Conservation (phyloP, 306 rosid species). For the Rosa lucieae region DNA sequence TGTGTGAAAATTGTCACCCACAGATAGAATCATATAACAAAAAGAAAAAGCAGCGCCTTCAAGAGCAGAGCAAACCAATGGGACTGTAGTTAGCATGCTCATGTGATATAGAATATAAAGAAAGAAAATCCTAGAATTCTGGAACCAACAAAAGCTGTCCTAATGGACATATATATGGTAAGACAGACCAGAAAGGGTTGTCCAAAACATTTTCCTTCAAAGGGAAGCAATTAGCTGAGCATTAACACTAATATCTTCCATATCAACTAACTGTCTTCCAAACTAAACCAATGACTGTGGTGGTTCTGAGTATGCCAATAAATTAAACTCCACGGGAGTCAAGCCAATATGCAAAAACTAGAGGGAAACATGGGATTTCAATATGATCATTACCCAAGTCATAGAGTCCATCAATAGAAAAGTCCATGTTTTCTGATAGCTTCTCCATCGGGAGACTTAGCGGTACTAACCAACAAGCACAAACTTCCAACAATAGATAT, state of each 20-base stretch:
- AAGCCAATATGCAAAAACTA: background rate
- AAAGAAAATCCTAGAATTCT: background rate
- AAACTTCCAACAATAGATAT: slow-evolving; percentile 90
- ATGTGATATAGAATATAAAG: background rate
- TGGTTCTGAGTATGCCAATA: background rate
- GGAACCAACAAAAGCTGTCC: background rate
- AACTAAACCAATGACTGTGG: background rate
- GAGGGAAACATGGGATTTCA: background rate
- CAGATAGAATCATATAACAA: background rate
- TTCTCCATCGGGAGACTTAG: slow-evolving; percentile 91
- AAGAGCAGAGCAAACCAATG: background rate
- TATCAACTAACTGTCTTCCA: background rate
- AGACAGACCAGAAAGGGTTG: background rate
- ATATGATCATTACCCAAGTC: slow-evolving; percentile 58
- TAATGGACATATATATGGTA: background rate
- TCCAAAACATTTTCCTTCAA: background rate
- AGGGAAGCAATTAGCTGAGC: background rate
- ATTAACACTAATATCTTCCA: background rate
- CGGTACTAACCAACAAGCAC: slow-evolving; percentile 71
- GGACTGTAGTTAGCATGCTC: background rate
- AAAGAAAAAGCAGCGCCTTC: background rate
- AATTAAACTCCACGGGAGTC: background rate
- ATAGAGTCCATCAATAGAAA: slow-evolving; percentile 83
- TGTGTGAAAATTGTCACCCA: too few species aligned
- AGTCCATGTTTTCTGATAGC: slow-evolving; percentile 70